phyloP scores from a whole-genome alignment of 495 filamentous ascomycete species.

The Copromyces sp. region DNA sequence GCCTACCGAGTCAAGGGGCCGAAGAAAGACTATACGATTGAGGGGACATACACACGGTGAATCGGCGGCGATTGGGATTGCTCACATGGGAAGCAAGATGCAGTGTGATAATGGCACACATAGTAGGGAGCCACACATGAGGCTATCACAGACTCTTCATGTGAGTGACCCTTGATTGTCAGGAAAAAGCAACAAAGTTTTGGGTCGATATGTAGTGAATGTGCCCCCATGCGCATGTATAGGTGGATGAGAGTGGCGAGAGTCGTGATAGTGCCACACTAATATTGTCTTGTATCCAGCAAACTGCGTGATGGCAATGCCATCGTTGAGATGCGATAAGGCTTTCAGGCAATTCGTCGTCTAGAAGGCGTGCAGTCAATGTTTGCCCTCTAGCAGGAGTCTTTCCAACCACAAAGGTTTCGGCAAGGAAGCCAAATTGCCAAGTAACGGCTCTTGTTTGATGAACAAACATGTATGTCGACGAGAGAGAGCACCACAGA shows the following conservation, averaged over 20 bases:
- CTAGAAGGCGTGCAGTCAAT: neutral
- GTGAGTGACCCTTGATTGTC: neutral
- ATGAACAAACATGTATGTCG: neutral
- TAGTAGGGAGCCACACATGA: neutral
- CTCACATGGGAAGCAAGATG: neutral
- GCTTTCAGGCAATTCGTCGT: neutral
- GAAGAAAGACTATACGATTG: constrained; percentile 55
- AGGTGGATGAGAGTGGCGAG: neutral
- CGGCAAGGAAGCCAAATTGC: neutral
- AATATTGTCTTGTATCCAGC: neutral
- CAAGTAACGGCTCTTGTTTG: neutral
- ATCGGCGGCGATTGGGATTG: neutral
- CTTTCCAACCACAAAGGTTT: neutral
- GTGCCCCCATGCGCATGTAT: neutral
- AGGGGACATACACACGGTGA: constrained; percentile 36
- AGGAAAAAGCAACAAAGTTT: neutral
- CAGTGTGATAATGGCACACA: neutral
- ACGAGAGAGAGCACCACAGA: neutral
- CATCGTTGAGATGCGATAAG: neutral
- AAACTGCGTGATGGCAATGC: neutral
- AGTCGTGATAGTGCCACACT: neutral
- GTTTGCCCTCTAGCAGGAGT: neutral
- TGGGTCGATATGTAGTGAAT: neutral
- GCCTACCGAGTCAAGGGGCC: constrained; percentile 55
- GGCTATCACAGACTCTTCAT: neutral